These are phyloP conservation scores for Claviceps arundinis DNA, from an alignment of 2,329 filamentous ascomycete species.

Conservation along the genomic window DNA sequence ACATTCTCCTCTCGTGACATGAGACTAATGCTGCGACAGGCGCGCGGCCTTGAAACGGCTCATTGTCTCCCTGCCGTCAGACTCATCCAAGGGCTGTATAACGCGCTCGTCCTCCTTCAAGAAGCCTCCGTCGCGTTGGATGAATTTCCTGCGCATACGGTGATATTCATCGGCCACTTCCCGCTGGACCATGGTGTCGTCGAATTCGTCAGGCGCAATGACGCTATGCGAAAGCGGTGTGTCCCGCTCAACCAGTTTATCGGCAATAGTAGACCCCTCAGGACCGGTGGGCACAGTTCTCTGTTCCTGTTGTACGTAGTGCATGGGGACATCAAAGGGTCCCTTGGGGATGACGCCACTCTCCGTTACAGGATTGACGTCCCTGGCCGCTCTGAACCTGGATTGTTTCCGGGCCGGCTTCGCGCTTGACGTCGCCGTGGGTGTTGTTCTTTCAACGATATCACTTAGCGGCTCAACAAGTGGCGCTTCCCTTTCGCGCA, in stretches of 20 bases:
- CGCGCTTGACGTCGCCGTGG: slow-evolving; percentile 13
- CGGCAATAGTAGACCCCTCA: slow-evolving; percentile 42
- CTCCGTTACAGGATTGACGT: slow-evolving; percentile 5
- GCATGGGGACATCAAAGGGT: slow-evolving; percentile 29
- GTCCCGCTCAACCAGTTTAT: slow-evolving; percentile 43
- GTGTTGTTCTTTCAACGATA: slow-evolving; percentile 33
- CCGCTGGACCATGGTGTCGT: slow-evolving; percentile 55
- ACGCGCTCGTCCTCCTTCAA: slow-evolving; percentile 55
- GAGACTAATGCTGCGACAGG: slow-evolving; percentile 36
- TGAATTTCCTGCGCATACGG: slow-evolving; percentile 66
- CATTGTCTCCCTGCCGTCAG: slow-evolving; percentile 49
- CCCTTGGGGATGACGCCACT: slow-evolving; percentile 20
- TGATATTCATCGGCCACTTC: slow-evolving; percentile 78
- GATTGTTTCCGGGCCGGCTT: slow-evolving; percentile 30
- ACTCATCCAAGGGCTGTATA: slow-evolving; percentile 54
- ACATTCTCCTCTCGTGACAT: neutral
- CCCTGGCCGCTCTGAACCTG: slow-evolving; percentile 35
- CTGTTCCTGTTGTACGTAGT: slow-evolving; percentile 24
- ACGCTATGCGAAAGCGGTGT: slow-evolving; percentile 13
- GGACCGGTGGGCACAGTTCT: slow-evolving; percentile 34
- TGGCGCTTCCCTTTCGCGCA: slow-evolving; percentile 15
- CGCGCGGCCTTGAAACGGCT: slow-evolving; percentile 65
- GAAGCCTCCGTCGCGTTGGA: slow-evolving; percentile 74
- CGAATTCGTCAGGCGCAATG: slow-evolving; percentile 48
- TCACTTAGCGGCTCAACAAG: slow-evolving; percentile 37